Evolutionary conservation across 2,329 filamentous ascomycete genomes (phyloP).

Genomic region (Cladophialophora carrionii): DNA sequence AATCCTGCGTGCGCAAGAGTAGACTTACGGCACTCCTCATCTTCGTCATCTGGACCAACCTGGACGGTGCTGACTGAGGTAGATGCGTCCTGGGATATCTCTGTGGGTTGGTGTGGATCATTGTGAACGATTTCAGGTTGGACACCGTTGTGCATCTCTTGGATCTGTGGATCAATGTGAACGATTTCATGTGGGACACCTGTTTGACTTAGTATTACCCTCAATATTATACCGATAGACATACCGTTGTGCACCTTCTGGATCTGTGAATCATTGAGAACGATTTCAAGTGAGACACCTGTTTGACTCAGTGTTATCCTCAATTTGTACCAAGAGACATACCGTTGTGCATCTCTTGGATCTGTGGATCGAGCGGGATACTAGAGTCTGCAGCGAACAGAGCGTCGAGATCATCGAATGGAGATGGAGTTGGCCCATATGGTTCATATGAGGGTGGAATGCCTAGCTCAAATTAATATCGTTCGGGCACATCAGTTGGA

Average conservation of each 20-base stretch:
- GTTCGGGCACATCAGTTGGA: background rate
- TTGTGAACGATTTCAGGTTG: too few relatives aligned
- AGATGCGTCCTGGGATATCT: too few relatives aligned
- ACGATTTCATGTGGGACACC: too few relatives aligned
- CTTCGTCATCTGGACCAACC: too few relatives aligned
- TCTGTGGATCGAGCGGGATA: background rate
- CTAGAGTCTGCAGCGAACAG: too few relatives aligned
- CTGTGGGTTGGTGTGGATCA: too few relatives aligned
- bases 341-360: background rate
- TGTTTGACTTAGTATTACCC: background rate
- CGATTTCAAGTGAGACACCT: background rate
- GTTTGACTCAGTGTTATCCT: background rate
- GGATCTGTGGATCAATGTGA: background rate
- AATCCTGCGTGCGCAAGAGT: too few relatives aligned
- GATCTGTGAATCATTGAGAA: background rate
- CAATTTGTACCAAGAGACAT: background rate
- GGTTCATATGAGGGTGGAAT: background rate
- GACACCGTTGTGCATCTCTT: background rate
- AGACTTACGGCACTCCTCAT: too few relatives aligned
- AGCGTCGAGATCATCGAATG: too few relatives aligned
- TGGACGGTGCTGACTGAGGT: too few relatives aligned
- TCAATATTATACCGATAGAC: background rate
- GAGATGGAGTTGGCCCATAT: background rate
- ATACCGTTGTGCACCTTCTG: background rate
- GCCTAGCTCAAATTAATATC: background rate